Evolutionary conservation across 345 rosid genomes (phyloP), one percentile per base, ranked within the genome.

Genomic region (Mercurialis annua): DNA sequence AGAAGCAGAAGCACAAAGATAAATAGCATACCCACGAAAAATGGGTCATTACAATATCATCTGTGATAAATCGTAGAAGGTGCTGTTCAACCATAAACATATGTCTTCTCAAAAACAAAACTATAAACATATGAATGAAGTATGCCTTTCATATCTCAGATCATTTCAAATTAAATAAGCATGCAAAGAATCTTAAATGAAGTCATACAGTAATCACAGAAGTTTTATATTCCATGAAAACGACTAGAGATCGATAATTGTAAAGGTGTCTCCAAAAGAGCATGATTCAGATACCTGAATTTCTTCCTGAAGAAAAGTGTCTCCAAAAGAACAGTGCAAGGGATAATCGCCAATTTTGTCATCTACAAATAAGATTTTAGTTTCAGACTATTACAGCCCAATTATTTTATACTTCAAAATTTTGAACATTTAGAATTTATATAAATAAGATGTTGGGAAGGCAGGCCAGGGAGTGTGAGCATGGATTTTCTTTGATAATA

Each of bases 271-370:
- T 55, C 24, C 24, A 58, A 47, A 69, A 26, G 33, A 54, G 64
- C 36, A 57, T 15, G 26, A 68, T 50, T 43, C 48, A 71, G 79
- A 73, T 61, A 92, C 99, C 99, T 95, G 92, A 95, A 95, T 61
- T 62, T 80, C 82, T 95, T 95, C 77, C 97, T 83, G 87, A 92
- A 95, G 85, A 95, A 95, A 75, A 95, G 80, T 6, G 98, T 95
- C 90, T 95, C 99, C 89, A 95, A 77, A 60, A 95, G 89, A 78
- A 95, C 97, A 40, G 99, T 95, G 67, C 98, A 95, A 15, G 99
- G 99, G 70, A 95, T 95, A 64, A 95, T 95, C 38, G 99, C 99
- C 81, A 95, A 81, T 83, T 95, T 95, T 29, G 99, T 95, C 99
- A 95, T 95, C 99, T 95, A 74, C 67, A 67, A 61, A 64, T 54